Evolutionary conservation across 352 stramenopile genomes (phyloP), one percentile per base, ranked within the genome.

Genomic region (Pythium scleroteichum): DNA sequence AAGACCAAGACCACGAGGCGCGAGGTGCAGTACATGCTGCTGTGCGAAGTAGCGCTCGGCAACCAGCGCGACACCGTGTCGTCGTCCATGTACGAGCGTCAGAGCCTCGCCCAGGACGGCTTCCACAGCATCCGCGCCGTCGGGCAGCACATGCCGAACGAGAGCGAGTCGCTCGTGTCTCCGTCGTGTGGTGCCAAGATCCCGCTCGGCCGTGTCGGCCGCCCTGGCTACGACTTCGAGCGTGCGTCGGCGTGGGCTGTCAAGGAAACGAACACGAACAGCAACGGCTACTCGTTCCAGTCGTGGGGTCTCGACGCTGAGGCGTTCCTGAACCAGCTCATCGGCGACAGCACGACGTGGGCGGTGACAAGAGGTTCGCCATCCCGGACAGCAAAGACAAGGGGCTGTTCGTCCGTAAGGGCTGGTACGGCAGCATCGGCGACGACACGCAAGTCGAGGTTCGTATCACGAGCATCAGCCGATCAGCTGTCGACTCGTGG

Each of bases 21-120:
- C 13, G 61, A 73, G 2, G 76, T 89, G 0, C 71, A 80, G 53
- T 92, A 90, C 62, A 85, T 92, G 66, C 60, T 92, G 20, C 46
- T 89, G 17, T 92, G 82, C 52, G 78, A 92, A 56, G 82, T 92
- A 3, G 59, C 79, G 24, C 46, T 85, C 1, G 82, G 82, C 7
- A 64, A 69, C 2, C 55, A 63, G 46, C 55, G 55, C 9, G 45
- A 54, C n/a, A 46, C 45, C 2, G 9, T 7, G 10, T 55, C 45
- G 6, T 48, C 45, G 33, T 49, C n/a, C 3, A 55, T 46, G 33
- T 46, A 55, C 48, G 24, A 55, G 10, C 35, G 35, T 2, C 20
- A 55, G 17, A 22, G 29, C 5, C 33, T 63, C 7, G 33, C 12
- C 3, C 27, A 19, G 13, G 64, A 68, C 22, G 48, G 50, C 16